A percentile compares a stretch with the other conserved stretches of the same genome.
These are phyloP conservation scores for Colletotrichum sp. DNA, from an alignment of 2,329 filamentous ascomycete genomes.

Conservation along the genomic window DNA sequence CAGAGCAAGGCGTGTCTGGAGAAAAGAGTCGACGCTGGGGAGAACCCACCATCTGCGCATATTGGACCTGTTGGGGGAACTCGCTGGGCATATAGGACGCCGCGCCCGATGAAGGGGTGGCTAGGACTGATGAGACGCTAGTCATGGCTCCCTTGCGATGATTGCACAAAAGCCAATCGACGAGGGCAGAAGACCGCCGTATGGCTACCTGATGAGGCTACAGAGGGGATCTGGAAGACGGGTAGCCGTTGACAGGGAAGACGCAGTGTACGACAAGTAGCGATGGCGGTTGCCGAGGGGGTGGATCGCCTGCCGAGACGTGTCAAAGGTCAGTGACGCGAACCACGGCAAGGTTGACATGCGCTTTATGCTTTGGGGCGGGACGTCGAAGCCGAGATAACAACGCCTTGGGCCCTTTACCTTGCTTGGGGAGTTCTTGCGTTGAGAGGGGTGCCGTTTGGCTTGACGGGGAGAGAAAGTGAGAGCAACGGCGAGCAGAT, in stretches of 20 bases:
- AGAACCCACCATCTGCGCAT: background rate
- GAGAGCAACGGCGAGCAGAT: background rate
- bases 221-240: background rate
- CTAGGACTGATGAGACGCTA: background rate
- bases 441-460: background rate
- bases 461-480: background rate
- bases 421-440: background rate
- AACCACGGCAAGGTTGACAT: background rate
- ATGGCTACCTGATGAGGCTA: background rate
- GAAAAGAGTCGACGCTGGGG: background rate
- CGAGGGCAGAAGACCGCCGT: background rate
- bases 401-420: background rate
- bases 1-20: background rate
- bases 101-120: background rate
- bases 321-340: background rate
- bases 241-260: background rate
- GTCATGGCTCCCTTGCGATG: background rate
- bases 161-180: background rate
- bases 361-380: background rate
- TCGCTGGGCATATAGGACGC: background rate
- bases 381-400: background rate
- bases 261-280: background rate
- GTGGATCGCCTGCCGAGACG: background rate
- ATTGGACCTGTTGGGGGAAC: background rate
- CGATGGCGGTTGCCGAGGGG: background rate